Base-by-base conservation (phyloP, 768 basidiomycete species). In the Hypholoma sublateritium region DNA sequence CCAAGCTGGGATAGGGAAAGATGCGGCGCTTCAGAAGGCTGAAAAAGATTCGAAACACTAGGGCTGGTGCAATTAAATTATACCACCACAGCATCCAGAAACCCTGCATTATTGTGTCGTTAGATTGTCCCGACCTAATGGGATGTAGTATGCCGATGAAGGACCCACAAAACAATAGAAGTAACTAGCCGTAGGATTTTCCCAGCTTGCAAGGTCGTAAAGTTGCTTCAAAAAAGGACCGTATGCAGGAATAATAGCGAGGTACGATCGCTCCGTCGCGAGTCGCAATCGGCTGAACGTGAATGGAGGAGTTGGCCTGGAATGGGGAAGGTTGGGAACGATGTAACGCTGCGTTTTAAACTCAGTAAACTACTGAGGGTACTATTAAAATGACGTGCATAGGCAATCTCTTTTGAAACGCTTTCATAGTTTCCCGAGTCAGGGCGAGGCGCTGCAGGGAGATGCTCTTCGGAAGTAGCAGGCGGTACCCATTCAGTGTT, bases 61-160 rank as follows among this genome's bases (percentile, higher is more conserved):
- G 64, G 7, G 77, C 75, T 12, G 88, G 80, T 12, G 81, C 71
- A 4, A 89, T 73, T 13, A 85, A 63, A 62, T 87, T 76, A 50
- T 80, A 63, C 67, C 80, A 81, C 87, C 87, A 89, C 14, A 87
- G 62, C 35, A 77, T 67, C 88, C 88, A 89, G 60, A 80, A 89
- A 1, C 74, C 55, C 88, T 88, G 58, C 13, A 36, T 45, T 41
- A 36, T n/a, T 50, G 57, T 36, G 35, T 47, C 16, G 35, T 43
- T 9, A 36, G 14, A 14, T 16, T 41, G 39, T 16, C 2, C 5
- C 1, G 1, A 1, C 14, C 8, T 47, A 12, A 16, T 22, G 2
- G 16, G 25, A 24, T 25, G 22, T 14, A 28, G 19, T 6, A 54
- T 34, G 32, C 21, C 42, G 14, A 37, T 7, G 17, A 36, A 25